Conservation (phyloP, 192 early-diverging fungal species). For the Linnemannia schmuckeri region DNA sequence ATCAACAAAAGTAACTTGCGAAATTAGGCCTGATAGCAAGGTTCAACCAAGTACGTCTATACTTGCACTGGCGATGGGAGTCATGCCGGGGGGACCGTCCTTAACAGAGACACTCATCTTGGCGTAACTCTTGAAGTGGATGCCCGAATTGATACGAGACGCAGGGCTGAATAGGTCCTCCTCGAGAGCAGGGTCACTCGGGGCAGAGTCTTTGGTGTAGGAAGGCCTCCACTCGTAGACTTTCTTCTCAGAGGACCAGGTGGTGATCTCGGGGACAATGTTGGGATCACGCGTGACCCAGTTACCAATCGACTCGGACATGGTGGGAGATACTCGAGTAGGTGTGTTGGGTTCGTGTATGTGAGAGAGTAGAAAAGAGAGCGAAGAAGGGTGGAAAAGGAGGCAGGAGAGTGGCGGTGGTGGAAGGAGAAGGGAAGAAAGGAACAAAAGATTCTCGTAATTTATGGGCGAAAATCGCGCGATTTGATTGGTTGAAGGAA, state of each 20-base stretch:
- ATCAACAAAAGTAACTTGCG: background rate
- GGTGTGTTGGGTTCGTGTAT: background rate
- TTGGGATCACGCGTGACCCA: conserved; percentile 28
- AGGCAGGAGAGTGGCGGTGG: background rate
- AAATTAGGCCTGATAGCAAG: too few relatives aligned
- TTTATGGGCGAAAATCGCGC: background rate
- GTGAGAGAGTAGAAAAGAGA: background rate
- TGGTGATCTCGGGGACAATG: conserved; percentile 49
- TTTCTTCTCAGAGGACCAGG: conserved; percentile 60
- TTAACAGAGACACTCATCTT: conserved; percentile 77
- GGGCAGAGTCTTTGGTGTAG: conserved; percentile 68
- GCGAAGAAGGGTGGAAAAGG: background rate
- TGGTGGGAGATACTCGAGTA: background rate
- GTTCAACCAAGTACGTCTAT: too few relatives aligned
- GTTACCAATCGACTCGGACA: conserved; percentile 15
- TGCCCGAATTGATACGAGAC: conserved; percentile 75
- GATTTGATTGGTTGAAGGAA: background rate
- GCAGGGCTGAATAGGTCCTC: conserved; percentile 69
- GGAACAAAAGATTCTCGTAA: background rate
- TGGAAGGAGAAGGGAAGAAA: background rate
- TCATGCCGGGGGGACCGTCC: conserved; percentile 60
- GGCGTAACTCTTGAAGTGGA: conserved; percentile 86
- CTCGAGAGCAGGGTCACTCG: conserved; percentile 72
- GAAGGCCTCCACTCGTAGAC: conserved; percentile 69
- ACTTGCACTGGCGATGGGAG: conserved; percentile 62